Evolutionary conservation across 176 grass and related monocot species (phyloP), one percentile per base, ranked within the genome.

Genomic region (Saccharum spontaneum): DNA sequence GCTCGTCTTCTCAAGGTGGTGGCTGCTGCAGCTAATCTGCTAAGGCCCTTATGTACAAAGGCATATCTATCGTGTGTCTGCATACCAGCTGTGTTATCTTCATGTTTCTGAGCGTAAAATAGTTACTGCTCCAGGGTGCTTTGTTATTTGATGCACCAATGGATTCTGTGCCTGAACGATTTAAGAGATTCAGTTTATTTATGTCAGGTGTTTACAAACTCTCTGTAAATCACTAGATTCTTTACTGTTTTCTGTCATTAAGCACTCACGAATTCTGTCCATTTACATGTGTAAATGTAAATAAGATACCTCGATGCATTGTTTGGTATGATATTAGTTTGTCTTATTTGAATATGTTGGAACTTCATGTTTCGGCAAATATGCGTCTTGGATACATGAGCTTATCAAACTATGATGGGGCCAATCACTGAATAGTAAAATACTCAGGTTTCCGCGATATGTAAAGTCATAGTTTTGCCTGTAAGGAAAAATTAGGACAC

Each of bases 21-120:
- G 24, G 89, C 76, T 94, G 89, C 81, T 94, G 92, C 80, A 82
- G 89, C 69, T 94, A 75, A 87, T 87, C 16, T 75, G 86, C 49
- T 94, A 70, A 87, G 62, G 26, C 8, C 34, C 34, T 22, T 11
- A 41, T 90, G 38, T 75, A 87, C 61, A 82, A 69, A 79, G 34
- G 41, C n/a, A 1, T 63, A 4, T 59, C 72, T 41, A 38, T 36
- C 69, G 20, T 87, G 73, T 79, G 84, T 75, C 52, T n/a, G 34
- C 38, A 75, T 86, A 61, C 8, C 39, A 33, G 20, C 59, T 41
- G 8, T 11, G 1, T 45, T 67, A 30, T 67, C 36, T 82, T 79
- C 38, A 16, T 74, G 57, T 39, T 75, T 38, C 60, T 18, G 62
- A 80, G 61, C 69, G 69, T n/a, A 78, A 77, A 61, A 61, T 87